phyloP scores from a whole-genome alignment of 352 stramenopile species.

The Lagenidium giganteum region DNA sequence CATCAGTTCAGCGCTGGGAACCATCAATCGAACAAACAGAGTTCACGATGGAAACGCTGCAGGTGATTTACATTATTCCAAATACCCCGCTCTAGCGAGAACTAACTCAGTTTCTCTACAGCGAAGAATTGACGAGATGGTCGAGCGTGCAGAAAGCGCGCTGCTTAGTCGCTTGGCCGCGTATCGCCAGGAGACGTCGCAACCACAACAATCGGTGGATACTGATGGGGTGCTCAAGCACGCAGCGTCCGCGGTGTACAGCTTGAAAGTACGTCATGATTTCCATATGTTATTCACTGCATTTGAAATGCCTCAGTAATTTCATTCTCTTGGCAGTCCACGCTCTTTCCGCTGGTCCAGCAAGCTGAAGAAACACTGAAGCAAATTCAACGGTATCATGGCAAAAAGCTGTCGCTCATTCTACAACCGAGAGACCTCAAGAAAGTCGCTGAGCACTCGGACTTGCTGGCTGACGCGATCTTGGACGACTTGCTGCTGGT shows the following conservation, averaged over 20 bases:
- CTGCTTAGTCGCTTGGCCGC: no score
- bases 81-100: no score
- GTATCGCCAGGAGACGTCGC: conserved; percentile 2
- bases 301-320: background rate
- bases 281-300: background rate
- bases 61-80: no score
- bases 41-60: conserved; percentile 34
- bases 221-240: conserved; percentile 22
- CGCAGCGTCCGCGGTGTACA: conserved; percentile 41
- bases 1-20: background rate
- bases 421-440: conserved; percentile 29
- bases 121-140: conserved; percentile 43
- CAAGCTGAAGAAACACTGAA: conserved; percentile 43
- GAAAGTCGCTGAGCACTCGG: conserved; percentile 38
- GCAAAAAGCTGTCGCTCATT: conserved; percentile 35
- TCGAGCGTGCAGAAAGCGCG: conserved; percentile 29
- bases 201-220: conserved; percentile 20
- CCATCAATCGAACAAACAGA: conserved; percentile 21
- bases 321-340: conserved; percentile 16
- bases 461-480: conserved; percentile 44
- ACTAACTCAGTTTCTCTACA: conserved; percentile 7
- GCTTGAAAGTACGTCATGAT: conserved; percentile 25
- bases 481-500: conserved; percentile 64
- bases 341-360: conserved; percentile 43
- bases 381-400: conserved; percentile 29